These are phyloP conservation scores for Aureobasidium sp. DNA, from an alignment of 2,329 filamentous ascomycete species.

Conservation along the genomic window DNA sequence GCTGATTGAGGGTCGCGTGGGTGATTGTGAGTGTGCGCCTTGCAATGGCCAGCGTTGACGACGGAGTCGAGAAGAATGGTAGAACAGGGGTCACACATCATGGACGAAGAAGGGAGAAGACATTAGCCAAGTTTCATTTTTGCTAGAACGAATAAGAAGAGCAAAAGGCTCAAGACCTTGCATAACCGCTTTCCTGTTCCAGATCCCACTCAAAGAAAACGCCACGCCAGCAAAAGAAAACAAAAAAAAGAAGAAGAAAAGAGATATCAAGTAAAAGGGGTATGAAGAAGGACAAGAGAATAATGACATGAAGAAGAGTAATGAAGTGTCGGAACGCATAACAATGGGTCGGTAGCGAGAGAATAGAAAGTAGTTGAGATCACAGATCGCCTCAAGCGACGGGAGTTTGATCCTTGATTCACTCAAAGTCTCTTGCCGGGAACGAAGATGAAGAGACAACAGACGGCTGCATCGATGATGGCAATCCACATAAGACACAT, in stretches of 20 bases:
- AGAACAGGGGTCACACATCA: no score
- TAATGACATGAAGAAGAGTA: not conserved
- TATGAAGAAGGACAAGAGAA: not conserved
- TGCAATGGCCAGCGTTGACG: not conserved
- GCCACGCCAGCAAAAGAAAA: not conserved
- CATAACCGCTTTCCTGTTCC: not conserved
- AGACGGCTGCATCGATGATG: constrained; percentile 72
- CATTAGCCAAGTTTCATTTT: not conserved
- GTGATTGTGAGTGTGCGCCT: not conserved
- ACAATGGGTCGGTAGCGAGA: not conserved
- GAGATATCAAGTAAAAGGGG: not conserved
- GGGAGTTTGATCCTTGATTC: not conserved
- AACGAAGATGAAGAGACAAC: constrained; percentile 88
- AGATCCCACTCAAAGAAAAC: not conserved
- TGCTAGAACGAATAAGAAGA: not conserved
- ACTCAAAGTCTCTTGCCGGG: constrained; percentile 71
- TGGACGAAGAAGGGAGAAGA: not conserved
- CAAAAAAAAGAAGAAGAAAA: not conserved
- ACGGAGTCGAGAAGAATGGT: not conserved
- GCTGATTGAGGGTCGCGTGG: not conserved
- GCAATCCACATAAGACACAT: constrained; percentile 73
- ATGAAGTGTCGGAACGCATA: not conserved
- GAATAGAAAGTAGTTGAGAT: not conserved
- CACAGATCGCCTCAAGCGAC: not conserved
- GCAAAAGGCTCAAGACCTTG: not conserved